Evolutionary conservation across 768 basidiomycete species (phyloP), one percentile per base, ranked within the genome.

Genomic region (Hebeloma cylindrosporum): DNA sequence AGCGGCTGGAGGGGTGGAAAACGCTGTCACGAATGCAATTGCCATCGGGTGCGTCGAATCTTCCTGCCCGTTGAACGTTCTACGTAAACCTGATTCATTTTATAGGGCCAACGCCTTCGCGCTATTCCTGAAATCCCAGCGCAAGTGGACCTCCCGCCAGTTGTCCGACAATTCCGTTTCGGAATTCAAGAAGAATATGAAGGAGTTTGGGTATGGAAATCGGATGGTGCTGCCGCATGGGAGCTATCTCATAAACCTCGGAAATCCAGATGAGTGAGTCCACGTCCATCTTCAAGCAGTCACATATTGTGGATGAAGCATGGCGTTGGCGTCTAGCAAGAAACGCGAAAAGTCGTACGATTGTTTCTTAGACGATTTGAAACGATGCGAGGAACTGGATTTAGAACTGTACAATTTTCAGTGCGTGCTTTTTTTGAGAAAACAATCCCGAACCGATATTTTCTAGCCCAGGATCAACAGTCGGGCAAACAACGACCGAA

Each of bases 231-330:
- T 94, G 2, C 89, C 89, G 1, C 92, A 93, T 52, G 90, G 88
- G 21, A 90, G 81, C 52, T 93, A 93, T 60, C 75, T 93, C 21
- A 77, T 93, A 37, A 93, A 93, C 57, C 73, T 93, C 1, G 91
- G 82, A 30, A 92, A 92, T 61, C 83, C 85, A 0, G 85, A 91
- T 47, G 51, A 52, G 88, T 89, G 39, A 43, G 86, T 65, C 17
- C 3, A n/a, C 44, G 30, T 22, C 6, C 26, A 25, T 33, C 42
- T 11, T 20, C n/a, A n/a, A n/a, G n/a, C n/a, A n/a, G n/a, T n/a
- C n/a, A n/a, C n/a, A n/a, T n/a, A n/a, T n/a, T n/a, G n/a, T n/a
- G n/a, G n/a, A n/a, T n/a, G n/a, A n/a, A n/a, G n/a, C n/a, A n/a
- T n/a, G n/a, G n/a, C n/a, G n/a, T n/a, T 48, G 4, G 31, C 16